Conservation (phyloP, 352 stramenopile genomes). For the Phytopythium sindhum region DNA sequence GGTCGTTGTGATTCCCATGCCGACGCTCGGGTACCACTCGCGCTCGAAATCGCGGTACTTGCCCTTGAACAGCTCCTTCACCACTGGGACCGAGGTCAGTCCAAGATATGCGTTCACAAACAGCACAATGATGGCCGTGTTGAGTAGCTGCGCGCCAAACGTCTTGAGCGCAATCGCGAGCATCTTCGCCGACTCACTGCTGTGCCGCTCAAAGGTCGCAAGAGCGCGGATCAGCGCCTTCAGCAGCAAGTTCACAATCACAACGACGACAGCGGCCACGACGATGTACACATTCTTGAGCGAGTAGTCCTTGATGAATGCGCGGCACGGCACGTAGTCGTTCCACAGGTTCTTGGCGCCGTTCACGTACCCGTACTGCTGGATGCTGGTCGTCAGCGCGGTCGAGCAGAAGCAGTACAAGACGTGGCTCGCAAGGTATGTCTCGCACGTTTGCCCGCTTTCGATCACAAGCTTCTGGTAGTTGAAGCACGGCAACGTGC, state of each 20-base stretch:
- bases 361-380: constrained; percentile 39
- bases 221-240: constrained; percentile 73
- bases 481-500: constrained; percentile 67
- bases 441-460: constrained; percentile 45
- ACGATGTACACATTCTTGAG: constrained; percentile 68
- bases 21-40: constrained; percentile 83
- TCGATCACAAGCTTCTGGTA: constrained; percentile 16
- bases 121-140: constrained; percentile 81
- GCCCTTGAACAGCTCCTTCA: constrained; percentile 63
- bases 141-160: constrained; percentile 78
- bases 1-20: constrained; percentile 82
- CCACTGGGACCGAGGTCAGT: constrained; percentile 35
- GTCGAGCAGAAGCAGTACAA: constrained; percentile 74
- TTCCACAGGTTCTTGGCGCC: constrained; percentile 55
- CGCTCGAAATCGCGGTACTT: constrained; percentile 83
- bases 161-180: constrained; percentile 73
- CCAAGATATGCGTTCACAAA: constrained; percentile 65
- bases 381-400: constrained; percentile 42
- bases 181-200: constrained; percentile 77
- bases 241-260: constrained; percentile 74
- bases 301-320: constrained; percentile 68
- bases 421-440: constrained; percentile 54
- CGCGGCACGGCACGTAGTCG: constrained; percentile 45
- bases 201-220: constrained; percentile 65
- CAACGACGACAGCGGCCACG: constrained; percentile 55